Conservation (phyloP, 352 stramenopile genomes). For the Pythium brachiatum region DNA sequence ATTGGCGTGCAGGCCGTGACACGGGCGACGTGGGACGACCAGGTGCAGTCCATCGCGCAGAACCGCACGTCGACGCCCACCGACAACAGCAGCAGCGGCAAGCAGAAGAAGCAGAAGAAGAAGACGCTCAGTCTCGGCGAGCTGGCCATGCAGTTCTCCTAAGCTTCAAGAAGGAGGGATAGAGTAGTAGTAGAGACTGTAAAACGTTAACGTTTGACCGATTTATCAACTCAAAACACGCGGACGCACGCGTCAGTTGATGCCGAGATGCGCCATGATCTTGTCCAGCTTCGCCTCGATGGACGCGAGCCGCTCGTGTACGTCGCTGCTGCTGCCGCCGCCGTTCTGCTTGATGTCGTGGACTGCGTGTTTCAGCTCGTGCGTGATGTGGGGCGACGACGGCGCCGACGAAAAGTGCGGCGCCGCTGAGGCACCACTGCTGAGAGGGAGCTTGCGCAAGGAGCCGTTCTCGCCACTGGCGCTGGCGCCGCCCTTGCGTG, state of each 20-base stretch:
- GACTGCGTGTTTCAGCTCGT: slow-evolving; percentile 10
- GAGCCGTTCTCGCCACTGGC: slow-evolving; percentile 6
- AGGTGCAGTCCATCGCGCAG: slow-evolving; percentile 69
- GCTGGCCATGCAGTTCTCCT: slow-evolving; percentile 81
- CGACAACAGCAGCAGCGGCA: slow-evolving; percentile 19
- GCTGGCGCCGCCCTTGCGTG: slow-evolving; percentile 38
- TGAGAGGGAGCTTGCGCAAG: background rate
- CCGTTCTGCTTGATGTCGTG: slow-evolving; percentile 7
- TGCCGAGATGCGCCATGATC: slow-evolving; percentile 83
- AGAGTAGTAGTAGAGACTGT: slow-evolving; percentile 4
- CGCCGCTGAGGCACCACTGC: background rate
- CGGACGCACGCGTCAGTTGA: slow-evolving; percentile 20
- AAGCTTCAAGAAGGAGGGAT: slow-evolving; percentile 26
- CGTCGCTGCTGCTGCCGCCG: slow-evolving; percentile 7
- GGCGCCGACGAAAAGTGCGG: slow-evolving; percentile 45
- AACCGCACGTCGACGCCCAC: slow-evolving; percentile 28
- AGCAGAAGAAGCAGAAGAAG: slow-evolving; percentile 88
- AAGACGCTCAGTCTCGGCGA: slow-evolving; percentile 77
- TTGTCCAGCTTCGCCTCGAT: slow-evolving; percentile 90
- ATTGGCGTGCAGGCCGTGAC: slow-evolving; percentile 74
- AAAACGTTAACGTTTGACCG: background rate
- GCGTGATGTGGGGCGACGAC: slow-evolving; percentile 40
- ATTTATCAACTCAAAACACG: too few species aligned
- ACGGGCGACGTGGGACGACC: slow-evolving; percentile 79
- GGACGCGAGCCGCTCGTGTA: slow-evolving; percentile 63